phyloP scores from a whole-genome alignment of 148 eudicot genomes.

The Rhododendron griersonianum region DNA sequence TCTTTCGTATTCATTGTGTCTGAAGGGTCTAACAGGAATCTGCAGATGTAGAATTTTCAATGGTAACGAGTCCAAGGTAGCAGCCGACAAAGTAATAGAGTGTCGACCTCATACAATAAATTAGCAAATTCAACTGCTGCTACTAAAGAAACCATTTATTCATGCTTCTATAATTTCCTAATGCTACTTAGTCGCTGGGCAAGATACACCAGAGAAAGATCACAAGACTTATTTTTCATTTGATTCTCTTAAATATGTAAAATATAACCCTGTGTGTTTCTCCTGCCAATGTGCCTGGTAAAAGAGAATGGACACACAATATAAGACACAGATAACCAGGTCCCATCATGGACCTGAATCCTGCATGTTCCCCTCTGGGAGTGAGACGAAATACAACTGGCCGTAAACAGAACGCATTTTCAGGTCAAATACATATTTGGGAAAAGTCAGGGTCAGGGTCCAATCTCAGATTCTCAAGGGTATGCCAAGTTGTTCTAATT shows the following conservation, averaged over 20 bases:
- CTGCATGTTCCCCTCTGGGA: neutral
- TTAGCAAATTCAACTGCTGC: neutral
- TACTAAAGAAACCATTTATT: neutral
- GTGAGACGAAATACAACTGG: neutral
- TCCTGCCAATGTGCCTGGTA: neutral
- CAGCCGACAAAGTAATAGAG: neutral
- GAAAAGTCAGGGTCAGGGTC: neutral
- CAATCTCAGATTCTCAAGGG: neutral
- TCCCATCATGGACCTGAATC: neutral
- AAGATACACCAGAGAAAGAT: neutral
- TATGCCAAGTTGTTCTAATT: neutral
- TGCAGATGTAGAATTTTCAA: constrained; percentile 26
- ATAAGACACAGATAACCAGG: neutral
- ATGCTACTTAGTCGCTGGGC: neutral
- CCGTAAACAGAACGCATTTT: neutral
- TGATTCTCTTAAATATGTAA: neutral
- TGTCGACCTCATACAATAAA: neutral
- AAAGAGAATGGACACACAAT: neutral
- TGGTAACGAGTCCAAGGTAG: neutral
- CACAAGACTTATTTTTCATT: neutral
- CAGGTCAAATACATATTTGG: neutral
- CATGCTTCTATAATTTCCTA: neutral
- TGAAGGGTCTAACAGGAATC: constrained; percentile 89
- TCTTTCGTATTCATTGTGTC: constrained; percentile 89
- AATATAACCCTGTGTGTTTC: neutral